These are phyloP conservation scores for Aspergillus diversus DNA, from an alignment of 495 filamentous ascomycete genomes.

Conservation along the genomic window DNA sequence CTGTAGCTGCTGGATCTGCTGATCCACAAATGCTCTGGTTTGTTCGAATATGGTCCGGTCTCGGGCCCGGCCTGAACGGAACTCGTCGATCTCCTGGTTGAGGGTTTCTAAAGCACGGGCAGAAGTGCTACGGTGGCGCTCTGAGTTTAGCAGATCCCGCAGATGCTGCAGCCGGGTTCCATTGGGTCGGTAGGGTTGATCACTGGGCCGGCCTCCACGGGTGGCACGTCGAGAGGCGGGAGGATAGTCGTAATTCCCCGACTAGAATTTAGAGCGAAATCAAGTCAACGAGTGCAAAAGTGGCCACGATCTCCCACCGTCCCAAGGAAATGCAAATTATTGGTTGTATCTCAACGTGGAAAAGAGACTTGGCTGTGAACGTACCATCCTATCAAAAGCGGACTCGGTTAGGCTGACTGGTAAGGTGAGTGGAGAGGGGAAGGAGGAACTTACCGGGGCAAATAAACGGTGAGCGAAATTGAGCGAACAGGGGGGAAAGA, in stretches of 20 bases:
- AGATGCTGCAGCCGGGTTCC: conserved; percentile 40
- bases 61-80: conserved; percentile 26
- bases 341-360: background rate
- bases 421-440: conserved; percentile 13
- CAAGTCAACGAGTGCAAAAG: conserved; percentile 24
- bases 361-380: conserved; percentile 12
- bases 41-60: conserved; percentile 33
- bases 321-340: background rate
- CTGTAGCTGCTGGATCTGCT: conserved; percentile 29
- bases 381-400: conserved; percentile 26
- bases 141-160: conserved; percentile 44
- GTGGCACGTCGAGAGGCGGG: conserved; percentile 49
- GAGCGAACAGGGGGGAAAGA: background rate
- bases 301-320: background rate
- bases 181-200: conserved; percentile 24
- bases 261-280: conserved; percentile 42
- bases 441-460: conserved; percentile 19
- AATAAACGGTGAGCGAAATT: conserved; percentile 2
- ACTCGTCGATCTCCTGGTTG: conserved; percentile 43
- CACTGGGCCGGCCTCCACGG: conserved; percentile 27
- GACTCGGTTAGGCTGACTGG: conserved; percentile 8
- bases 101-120: conserved; percentile 43
- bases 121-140: conserved; percentile 42
- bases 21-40: conserved; percentile 31
- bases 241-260: conserved; percentile 61